phyloP scores from a whole-genome alignment of 2,329 filamentous ascomycete genomes.

The Talaromyces amestolkiae region DNA sequence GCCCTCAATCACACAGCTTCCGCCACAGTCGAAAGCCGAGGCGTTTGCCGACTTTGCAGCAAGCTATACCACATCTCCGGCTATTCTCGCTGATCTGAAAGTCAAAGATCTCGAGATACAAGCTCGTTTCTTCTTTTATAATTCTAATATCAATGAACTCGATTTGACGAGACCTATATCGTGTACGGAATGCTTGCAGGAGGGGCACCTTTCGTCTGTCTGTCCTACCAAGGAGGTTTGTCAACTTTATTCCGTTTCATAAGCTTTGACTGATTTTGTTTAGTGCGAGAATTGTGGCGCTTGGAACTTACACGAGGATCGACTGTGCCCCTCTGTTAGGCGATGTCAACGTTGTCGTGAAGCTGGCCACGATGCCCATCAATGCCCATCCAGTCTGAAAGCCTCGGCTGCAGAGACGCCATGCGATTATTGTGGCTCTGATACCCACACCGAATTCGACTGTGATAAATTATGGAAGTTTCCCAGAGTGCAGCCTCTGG shows the following conservation, averaged over 20 bases:
- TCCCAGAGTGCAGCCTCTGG: slow-evolving; percentile 27
- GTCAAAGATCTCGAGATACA: slow-evolving; percentile 41
- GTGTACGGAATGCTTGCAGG: slow-evolving; percentile 43
- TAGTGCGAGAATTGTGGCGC: slow-evolving; percentile 45
- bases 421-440: slow-evolving; percentile 60
- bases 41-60: slow-evolving; percentile 34
- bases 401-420: slow-evolving; percentile 52
- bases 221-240: slow-evolving; percentile 46
- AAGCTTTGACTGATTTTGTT: slow-evolving; percentile 15
- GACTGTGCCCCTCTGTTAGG: slow-evolving; percentile 40
- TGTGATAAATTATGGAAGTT: slow-evolving; percentile 61
- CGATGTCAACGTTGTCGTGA: slow-evolving; percentile 59
- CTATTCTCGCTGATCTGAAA: slow-evolving; percentile 38
- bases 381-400: slow-evolving; percentile 60
- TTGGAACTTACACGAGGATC: slow-evolving; percentile 41
- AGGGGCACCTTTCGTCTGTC: slow-evolving; percentile 43
- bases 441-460: slow-evolving; percentile 57
- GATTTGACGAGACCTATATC: slow-evolving; percentile 42
- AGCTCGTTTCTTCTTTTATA: slow-evolving; percentile 41
- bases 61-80: slow-evolving; percentile 36
- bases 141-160: slow-evolving; percentile 36
- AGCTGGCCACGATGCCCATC: slow-evolving; percentile 54
- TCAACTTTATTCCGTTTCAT: background rate
- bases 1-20: slow-evolving; percentile 3
- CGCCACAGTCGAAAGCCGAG: slow-evolving; percentile 32